Percentiles rank a stretch among this genome's conserved stretches.
Evolutionary conservation across 805 yeast genomes (phyloP).

Genomic region (Hagleromyces aurorensis): DNA sequence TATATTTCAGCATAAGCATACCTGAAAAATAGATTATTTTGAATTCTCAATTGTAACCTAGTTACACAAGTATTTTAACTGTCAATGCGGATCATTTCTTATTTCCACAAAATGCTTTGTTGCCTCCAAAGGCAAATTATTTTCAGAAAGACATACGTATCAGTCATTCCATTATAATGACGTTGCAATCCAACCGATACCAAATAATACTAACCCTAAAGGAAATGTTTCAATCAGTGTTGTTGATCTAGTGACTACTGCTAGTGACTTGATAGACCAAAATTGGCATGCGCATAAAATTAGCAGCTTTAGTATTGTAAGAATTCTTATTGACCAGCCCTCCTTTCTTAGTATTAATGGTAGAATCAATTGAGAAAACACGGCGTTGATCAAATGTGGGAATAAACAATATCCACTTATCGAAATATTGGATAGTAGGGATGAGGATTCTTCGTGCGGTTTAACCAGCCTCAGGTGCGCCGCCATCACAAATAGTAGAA

Average conservation of each 20-base stretch:
- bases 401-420: conserved; percentile 30
- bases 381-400: conserved; percentile 26
- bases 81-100: too few species aligned
- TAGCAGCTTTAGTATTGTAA: conserved; percentile 14
- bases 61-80: too few species aligned
- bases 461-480: conserved; percentile 25
- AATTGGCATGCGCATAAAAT: conserved; percentile 13
- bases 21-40: too few species aligned
- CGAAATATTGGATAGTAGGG: conserved; percentile 28
- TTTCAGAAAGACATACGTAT: not conserved
- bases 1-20: too few species aligned
- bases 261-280: conserved; percentile 24
- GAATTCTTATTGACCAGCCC: conserved; percentile 14
- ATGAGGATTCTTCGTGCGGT: conserved; percentile 19
- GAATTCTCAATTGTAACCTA: too few species aligned
- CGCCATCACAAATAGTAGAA: conserved; percentile 21
- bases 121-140: too few species aligned
- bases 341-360: conserved; percentile 23
- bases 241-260: conserved; percentile 19
- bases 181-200: conserved; percentile 24
- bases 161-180: conserved; percentile 3
- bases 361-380: conserved; percentile 19
- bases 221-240: conserved; percentile 24
- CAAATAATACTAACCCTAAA: conserved; percentile 19
- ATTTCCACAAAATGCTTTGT: too few species aligned